phyloP scores from a whole-genome alignment of 2,329 filamentous ascomycete genomes.

The Diaporthe sp. region DNA sequence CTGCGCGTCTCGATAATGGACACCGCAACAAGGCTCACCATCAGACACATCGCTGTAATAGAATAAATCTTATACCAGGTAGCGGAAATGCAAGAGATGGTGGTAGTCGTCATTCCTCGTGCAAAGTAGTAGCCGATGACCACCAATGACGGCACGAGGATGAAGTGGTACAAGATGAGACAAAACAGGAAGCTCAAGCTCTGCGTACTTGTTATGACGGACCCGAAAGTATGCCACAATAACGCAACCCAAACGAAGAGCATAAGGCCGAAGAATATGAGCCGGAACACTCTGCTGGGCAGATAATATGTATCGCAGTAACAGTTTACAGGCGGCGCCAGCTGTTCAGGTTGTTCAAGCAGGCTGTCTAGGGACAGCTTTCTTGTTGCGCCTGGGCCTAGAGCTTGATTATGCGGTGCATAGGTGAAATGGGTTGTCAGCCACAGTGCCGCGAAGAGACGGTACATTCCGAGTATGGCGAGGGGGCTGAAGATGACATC shows the following conservation, averaged over 20 bases:
- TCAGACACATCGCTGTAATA: background rate
- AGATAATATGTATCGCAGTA: background rate
- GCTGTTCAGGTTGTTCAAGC: background rate
- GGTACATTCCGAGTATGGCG: background rate
- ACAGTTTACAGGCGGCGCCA: background rate
- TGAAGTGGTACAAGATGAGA: background rate
- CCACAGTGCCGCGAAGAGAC: slow-evolving; percentile 1
- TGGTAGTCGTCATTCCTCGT: background rate
- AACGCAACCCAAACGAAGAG: background rate
- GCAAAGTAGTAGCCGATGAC: slow-evolving; percentile 18
- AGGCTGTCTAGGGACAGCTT: slow-evolving; percentile 8
- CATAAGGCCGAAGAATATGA: background rate
- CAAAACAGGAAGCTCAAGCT: background rate
- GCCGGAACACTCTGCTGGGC: background rate
- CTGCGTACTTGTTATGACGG: background rate
- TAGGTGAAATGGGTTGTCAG: slow-evolving; percentile 1
- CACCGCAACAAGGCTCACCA: background rate
- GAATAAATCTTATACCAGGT: slow-evolving; percentile 23
- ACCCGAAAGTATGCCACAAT: background rate
- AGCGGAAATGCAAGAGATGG: slow-evolving; percentile 17
- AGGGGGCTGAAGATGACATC: slow-evolving; percentile 1
- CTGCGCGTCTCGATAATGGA: slow-evolving; percentile 2
- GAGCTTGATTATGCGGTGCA: background rate
- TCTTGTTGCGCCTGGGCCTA: background rate
- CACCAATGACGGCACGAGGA: background rate